A percentile compares a stretch with the other conserved stretches of the same genome.
phyloP scores from a whole-genome alignment of 2,329 filamentous ascomycete genomes.

The Coniochaeta ligniaria region DNA sequence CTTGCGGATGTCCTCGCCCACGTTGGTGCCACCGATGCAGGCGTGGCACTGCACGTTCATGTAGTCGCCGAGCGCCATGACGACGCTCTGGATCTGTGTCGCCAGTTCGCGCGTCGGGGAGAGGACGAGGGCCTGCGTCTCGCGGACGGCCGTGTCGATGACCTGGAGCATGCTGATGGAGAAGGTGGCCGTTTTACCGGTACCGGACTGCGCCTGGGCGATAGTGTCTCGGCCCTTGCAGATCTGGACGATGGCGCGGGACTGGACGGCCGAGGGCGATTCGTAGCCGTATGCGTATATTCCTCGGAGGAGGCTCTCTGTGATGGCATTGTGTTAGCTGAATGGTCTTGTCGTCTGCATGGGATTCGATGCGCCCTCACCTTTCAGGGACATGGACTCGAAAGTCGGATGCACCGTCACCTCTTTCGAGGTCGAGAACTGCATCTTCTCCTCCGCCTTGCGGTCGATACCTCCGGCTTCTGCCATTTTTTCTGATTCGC shows the following conservation, averaged over 20 bases:
- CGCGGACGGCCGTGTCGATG: slow-evolving; percentile 86
- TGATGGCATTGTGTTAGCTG: slow-evolving; percentile 3
- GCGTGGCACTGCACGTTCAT: slow-evolving; percentile 99
- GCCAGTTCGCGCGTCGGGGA: slow-evolving; percentile 95
- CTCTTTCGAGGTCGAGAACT: slow-evolving; percentile 97
- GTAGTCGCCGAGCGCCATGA: slow-evolving; percentile 99
- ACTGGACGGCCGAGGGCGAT: slow-evolving; percentile 95
- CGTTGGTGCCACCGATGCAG: slow-evolving; percentile 96
- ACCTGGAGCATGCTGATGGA: slow-evolving; percentile 94
- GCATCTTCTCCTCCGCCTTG: slow-evolving; percentile 92
- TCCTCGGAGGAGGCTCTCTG: slow-evolving; percentile 88
- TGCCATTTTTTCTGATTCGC: slow-evolving; percentile 55
- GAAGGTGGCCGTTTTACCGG: slow-evolving; percentile 94
- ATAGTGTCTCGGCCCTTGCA: slow-evolving; percentile 99
- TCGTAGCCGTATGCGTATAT: slow-evolving; percentile 99
- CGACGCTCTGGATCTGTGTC: slow-evolving; percentile 96
- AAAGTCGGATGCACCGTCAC: slow-evolving; percentile 92
- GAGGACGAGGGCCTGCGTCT: slow-evolving; percentile 90
- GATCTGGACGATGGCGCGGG: slow-evolving; percentile 95
- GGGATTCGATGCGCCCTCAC: slow-evolving; percentile 25
- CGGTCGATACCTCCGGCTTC: slow-evolving; percentile 75
- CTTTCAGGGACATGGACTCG: slow-evolving; percentile 93
- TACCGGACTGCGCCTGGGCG: slow-evolving; percentile 94
- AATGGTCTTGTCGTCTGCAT: not conserved
- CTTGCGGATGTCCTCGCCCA: slow-evolving; percentile 95